Evolutionary conservation across 2,329 filamentous ascomycete species (phyloP), one percentile per base, ranked within the genome.

Genomic region (Cercospora sesami): DNA sequence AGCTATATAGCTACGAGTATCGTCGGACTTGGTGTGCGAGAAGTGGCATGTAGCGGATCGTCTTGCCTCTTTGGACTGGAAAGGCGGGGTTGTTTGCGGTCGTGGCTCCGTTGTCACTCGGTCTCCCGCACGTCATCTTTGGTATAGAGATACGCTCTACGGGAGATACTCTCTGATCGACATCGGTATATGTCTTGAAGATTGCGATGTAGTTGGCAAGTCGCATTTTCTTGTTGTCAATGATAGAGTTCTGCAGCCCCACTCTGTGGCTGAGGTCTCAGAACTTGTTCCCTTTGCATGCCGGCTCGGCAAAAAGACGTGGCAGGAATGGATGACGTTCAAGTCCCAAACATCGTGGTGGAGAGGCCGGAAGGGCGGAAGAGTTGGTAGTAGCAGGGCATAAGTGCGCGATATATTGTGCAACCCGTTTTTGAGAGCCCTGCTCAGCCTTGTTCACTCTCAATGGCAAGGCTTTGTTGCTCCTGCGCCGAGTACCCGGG

Each of bases 321-420:
- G 59, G 61, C 60, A 63, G 48, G 65, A 67, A 67, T 67, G 65
- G 33, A 67, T 63, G 65, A 67, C 60, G 65, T 63, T 58, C 28
- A 36, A 59, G 28, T 59, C 9, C 55, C 55, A 59, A n/a, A 33
- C 28, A 21, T 21, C 16, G 55, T 36, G 55, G 55, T 59, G 31
- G n/a, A 59, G 55, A 21, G n/a, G 55, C 31, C 28, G 55, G 31
- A 36, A 33, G 28, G 31, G 4, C 55, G 55, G 55, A 59, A 12
- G 28, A 2, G 14, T 33, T 36, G 55, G 55, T 18, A 31, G 31
- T 18, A n/a, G 18, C 55, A 59, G 28, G 18, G 28, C 55, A 59
- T 33, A 33, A 59, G 55, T 59, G 55, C 31, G 55, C 55, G 55
- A 59, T 59, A 59, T 59, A 36, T 59, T 23, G 55, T 23, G 28